These are phyloP conservation scores for Globisporangium canariense DNA, from an alignment of 352 stramenopile species.

Conservation along the genomic window DNA sequence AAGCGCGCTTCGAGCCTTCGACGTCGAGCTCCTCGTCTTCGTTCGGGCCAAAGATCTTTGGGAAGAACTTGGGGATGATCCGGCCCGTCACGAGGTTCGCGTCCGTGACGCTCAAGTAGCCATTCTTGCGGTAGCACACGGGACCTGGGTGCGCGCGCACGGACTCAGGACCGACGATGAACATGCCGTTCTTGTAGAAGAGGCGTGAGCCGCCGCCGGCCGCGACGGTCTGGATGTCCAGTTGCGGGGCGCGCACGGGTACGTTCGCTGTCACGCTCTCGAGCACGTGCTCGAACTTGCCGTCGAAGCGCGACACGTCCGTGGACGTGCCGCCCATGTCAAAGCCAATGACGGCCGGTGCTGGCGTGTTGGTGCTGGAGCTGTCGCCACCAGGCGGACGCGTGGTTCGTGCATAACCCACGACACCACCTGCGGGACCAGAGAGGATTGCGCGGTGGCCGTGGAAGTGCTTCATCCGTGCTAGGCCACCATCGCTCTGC, in stretches of 20 bases:
- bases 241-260: constrained; percentile 95
- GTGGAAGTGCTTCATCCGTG: constrained; percentile 92
- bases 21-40: constrained; percentile 97
- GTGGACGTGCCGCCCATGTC: constrained; percentile 99
- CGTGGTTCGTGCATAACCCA: constrained; percentile 97
- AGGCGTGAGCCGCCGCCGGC: constrained; percentile 95
- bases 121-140: constrained; percentile 97
- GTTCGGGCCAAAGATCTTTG: constrained; percentile 97
- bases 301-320: constrained; percentile 97
- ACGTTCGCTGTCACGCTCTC: constrained; percentile 98
- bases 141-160: constrained; percentile 95
- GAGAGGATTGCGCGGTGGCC: constrained; percentile 93
- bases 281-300: constrained; percentile 97
- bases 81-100: constrained; percentile 97
- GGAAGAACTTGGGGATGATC: constrained; percentile 97
- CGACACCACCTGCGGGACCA: constrained; percentile 91
- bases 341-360: constrained; percentile 93
- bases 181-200: constrained; percentile 96
- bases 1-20: constrained; percentile 89
- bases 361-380: constrained; percentile 9
- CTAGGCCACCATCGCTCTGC: constrained; percentile 98
- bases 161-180: constrained; percentile 97
- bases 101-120: constrained; percentile 96
- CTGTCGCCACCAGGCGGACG: constrained; percentile 36
- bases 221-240: constrained; percentile 99